phyloP scores from a whole-genome alignment of 1,284 basidiomycete species.

The Sanguinoderma infundibulare region DNA sequence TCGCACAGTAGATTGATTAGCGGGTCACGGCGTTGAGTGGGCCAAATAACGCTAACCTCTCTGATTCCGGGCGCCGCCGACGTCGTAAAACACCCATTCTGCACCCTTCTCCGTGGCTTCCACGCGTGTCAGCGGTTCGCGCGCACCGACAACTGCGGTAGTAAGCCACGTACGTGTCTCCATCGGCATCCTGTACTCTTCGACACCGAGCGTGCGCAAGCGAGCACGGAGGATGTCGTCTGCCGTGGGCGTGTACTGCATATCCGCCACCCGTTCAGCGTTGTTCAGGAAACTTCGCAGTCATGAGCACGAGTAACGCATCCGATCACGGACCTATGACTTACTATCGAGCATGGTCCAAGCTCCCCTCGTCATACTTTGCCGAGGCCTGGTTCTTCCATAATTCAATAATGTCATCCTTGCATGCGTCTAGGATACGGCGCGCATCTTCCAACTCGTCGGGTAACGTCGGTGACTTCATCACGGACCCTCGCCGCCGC shows the following conservation, averaged over 20 bases:
- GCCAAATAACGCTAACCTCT: conserved; percentile 42
- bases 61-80: conserved; percentile 60
- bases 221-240: conserved; percentile 69
- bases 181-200: conserved; percentile 60
- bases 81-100: conserved; percentile 66
- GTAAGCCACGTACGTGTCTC: conserved; percentile 44
- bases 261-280: conserved; percentile 51
- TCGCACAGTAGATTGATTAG: background rate
- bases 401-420: conserved; percentile 55
- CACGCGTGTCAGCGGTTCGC: background rate
- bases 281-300: conserved; percentile 60
- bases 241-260: conserved; percentile 57
- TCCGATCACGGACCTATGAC: conserved; percentile 28
- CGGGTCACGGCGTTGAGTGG: background rate
- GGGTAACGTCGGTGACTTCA: background rate
- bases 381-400: conserved; percentile 53
- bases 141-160: background rate
- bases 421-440: conserved; percentile 56
- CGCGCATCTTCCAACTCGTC: conserved; percentile 47
- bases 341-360: conserved; percentile 62
- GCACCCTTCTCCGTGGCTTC: conserved; percentile 40
- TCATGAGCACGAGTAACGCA: background rate
- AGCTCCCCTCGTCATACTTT: conserved; percentile 44
- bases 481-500: conserved; percentile 12
- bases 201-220: conserved; percentile 65